Conservation (phyloP, 140 eudicot genomes). For the Bidens hawaiensis region DNA sequence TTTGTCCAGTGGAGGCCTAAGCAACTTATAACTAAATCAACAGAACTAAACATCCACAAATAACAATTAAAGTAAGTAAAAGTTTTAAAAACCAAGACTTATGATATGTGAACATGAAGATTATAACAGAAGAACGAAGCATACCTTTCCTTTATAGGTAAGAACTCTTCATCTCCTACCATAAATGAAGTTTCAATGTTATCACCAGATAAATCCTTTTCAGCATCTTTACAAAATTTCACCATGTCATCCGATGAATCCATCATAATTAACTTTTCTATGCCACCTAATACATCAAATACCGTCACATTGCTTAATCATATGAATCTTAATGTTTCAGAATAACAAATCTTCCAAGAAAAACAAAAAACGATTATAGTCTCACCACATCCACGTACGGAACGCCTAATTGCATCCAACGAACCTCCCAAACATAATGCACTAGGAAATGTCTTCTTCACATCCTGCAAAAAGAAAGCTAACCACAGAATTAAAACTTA, state of each 20-base stretch:
- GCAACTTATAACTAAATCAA: constrained; percentile 86
- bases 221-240: constrained; percentile 60
- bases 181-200: constrained; percentile 71
- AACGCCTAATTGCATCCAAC: constrained; percentile 69
- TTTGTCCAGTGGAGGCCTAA: constrained; percentile 99
- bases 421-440: constrained; percentile 94
- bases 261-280: constrained; percentile 86
- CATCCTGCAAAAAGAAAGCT: constrained; percentile 49
- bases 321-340: constrained; percentile 3
- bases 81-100: constrained; percentile 8
- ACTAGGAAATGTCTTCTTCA: constrained; percentile 82
- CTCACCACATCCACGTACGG: constrained; percentile 87
- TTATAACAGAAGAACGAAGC: neutral
- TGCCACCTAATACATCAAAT: constrained; percentile 60
- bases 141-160: constrained; percentile 83
- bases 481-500: neutral
- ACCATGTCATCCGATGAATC: constrained; percentile 86
- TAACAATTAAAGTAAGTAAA: constrained; percentile 6
- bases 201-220: constrained; percentile 40
- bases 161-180: constrained; percentile 88
- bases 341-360: neutral
- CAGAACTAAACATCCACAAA: constrained; percentile 46
- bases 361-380: constrained; percentile 6
- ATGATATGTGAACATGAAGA: neutral
- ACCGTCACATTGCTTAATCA: constrained; percentile 33